Base-by-base conservation (phyloP, 345 rosid species). In the Theobroma cacao region DNA sequence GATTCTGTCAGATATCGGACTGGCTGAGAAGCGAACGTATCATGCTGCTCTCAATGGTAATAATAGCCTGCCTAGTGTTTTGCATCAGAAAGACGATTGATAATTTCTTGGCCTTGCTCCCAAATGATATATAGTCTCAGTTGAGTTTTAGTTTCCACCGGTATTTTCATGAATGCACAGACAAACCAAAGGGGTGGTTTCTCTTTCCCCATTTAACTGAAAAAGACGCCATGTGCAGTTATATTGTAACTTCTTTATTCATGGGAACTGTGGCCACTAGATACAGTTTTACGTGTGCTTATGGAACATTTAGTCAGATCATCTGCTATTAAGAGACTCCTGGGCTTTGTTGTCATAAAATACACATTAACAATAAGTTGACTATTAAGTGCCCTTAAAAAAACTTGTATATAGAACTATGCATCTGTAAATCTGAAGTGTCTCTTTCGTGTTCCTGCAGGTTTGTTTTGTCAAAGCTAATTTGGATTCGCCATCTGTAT, bases 21-120 rank as follows among this genome's bases (percentile, higher is more conserved):
- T 96, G 70, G 85, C 95, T 31, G 99, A 94, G 91, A 96, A 96
- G 88, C 90, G 99, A 85, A 87, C 91, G 87, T 96, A 96, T 82
- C 98, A 89, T 82, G 90, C 98, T 20, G 97, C 99, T 76, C 97
- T 94, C 91, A 92, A 94, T 85, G 98, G 99, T 96, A 96, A 96
- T 91, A 93, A 89, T 91, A 88, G 95, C 86, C 92, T 89, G 95
- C 89, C 90, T 89, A 92, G 87, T 91, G 97, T 87, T 88, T 91
- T 93, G 93, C 99, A 90, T 94, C 93, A 89, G 90, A 96, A 96
- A 89, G 93, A 89, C 87, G 93, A 91, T 84, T 91, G 96, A 91
- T 85, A 87, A 85, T 89, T 82, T 80, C 89, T 83, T 88, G 90
- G 92, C 89, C 81, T 82, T 58, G 84, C 90, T 79, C 82, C 85